Base-by-base conservation (phyloP, 495 filamentous ascomycete species). In the Cryomyces antarcticus region DNA sequence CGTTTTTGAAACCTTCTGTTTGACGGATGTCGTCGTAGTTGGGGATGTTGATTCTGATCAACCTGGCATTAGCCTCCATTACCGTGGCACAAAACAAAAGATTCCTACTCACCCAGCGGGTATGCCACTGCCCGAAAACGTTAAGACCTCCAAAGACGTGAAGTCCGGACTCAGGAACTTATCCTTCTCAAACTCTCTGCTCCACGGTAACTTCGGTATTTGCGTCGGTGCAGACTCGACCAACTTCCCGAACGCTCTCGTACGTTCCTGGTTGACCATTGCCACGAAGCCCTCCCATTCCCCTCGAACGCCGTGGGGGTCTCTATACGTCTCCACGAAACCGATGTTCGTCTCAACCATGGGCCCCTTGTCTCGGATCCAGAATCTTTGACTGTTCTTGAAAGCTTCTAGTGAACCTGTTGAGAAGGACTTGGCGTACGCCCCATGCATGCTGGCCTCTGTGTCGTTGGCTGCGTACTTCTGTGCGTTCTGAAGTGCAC, bases 271-370 rank as follows among this genome's bases (percentile, higher is more conserved):
- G 48, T 87, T 86, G 30, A 82, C 73, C 67, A 66, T 62, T 30
- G 80, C 80, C 41, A 81, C 82, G 52, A 93, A 89, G 0, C 85
- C 88, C 59, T 96, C 88, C 89, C 89, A 97, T 56, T 97, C 89
- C n/a, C 82, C 87, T 41, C 88, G 69, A 7, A 93, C 75, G 38
- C 89, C 88, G 42, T 84, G 80, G 1, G 89, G 89, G 56, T 97
- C 89, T 41, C 89, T 73, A 55, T 96, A 97, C 0, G 87, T 93
- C 62, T 97, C 89, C 35, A 97, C 79, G 53, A 96, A 97, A 1
- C 89, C 89, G 44, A 96, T 73, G 57, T 96, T 88, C 12, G 71
- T 80, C 59, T 96, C 89, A 12, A 97, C 75, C 58, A 72, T 76
- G 5, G 89, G 89, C 11, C 83, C 79, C 46, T 87, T 82, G 49